Conservation (phyloP, 208 protist species). For the Balamuthia mandrillaris region DNA sequence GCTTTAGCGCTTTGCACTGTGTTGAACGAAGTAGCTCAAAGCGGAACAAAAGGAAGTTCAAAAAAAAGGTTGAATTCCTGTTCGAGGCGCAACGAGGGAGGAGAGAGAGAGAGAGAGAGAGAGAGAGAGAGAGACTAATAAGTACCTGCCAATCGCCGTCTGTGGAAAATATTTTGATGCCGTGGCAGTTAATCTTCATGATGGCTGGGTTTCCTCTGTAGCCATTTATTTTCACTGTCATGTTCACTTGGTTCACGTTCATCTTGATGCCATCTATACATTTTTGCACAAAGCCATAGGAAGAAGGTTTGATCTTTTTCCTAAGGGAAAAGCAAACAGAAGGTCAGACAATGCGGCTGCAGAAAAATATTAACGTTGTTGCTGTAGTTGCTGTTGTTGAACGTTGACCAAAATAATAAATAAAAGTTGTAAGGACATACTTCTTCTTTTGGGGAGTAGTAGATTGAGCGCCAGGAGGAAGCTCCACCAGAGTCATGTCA, state of each 20-base stretch:
- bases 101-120: too few species aligned
- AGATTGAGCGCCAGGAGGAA: neutral
- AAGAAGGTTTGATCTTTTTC: neutral
- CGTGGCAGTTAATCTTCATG: neutral
- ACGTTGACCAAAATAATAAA: too few species aligned
- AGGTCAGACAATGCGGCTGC: neutral
- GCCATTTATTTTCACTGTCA: constrained; percentile 15
- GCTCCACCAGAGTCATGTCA: neutral
- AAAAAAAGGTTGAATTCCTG: too few species aligned
- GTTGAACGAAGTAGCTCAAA: too few species aligned
- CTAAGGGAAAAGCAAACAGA: neutral
- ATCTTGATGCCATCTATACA: constrained; percentile 29
- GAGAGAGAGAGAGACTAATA: too few species aligned
- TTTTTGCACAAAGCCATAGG: neutral
- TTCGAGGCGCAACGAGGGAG: too few species aligned
- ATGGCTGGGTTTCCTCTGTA: constrained; percentile 3
- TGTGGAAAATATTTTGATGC: neutral
- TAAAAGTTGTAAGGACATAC: too few species aligned
- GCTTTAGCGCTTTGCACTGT: too few species aligned
- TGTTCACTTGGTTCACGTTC: constrained; percentile 12
- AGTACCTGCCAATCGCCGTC: constrained; percentile 9
- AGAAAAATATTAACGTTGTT: neutral
- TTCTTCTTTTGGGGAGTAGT: too few species aligned
- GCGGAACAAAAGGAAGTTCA: too few species aligned
- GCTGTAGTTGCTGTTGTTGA: too few species aligned